Conservation (phyloP, 1,284 basidiomycete genomes). For the Fomitopsis pinicola region DNA sequence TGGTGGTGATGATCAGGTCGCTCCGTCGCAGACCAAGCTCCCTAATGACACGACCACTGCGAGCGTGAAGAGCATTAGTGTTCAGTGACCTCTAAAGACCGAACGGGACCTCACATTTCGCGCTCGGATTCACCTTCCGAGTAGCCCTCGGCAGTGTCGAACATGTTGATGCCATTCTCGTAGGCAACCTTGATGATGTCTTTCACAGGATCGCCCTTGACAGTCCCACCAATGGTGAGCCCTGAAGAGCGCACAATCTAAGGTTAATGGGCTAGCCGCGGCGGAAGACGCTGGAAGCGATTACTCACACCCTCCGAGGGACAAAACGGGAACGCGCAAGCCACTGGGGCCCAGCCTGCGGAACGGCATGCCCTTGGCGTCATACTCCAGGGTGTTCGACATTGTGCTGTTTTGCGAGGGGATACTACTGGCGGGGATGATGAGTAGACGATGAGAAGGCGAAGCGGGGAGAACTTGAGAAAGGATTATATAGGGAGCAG, state of each 20-base stretch:
- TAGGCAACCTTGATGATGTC: constrained; percentile 25
- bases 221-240: constrained; percentile 68
- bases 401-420: background rate
- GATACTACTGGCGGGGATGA: background rate
- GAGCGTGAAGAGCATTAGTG: background rate
- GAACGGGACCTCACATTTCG: constrained; percentile 46
- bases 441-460: background rate
- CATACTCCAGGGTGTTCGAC: constrained; percentile 32
- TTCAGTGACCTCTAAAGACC: background rate
- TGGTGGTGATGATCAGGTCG: constrained; percentile 74
- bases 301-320: constrained; percentile 72
- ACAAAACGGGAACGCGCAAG: constrained; percentile 77
- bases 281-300: too few relatives aligned
- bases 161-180: constrained; percentile 70
- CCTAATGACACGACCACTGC: constrained; percentile 73
- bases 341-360: constrained; percentile 72
- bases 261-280: background rate
- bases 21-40: constrained; percentile 69
- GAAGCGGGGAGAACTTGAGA: background rate
- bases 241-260: constrained; percentile 29
- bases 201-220: constrained; percentile 71
- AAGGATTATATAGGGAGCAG: background rate
- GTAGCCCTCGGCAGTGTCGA: constrained; percentile 67
- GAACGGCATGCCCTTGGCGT: constrained; percentile 70
- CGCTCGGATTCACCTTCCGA: constrained; percentile 64